Evolutionary conservation across 2,329 filamentous ascomycete species (phyloP), one percentile per base, ranked within the genome.

Genomic region (Colletotrichum acutatum): DNA sequence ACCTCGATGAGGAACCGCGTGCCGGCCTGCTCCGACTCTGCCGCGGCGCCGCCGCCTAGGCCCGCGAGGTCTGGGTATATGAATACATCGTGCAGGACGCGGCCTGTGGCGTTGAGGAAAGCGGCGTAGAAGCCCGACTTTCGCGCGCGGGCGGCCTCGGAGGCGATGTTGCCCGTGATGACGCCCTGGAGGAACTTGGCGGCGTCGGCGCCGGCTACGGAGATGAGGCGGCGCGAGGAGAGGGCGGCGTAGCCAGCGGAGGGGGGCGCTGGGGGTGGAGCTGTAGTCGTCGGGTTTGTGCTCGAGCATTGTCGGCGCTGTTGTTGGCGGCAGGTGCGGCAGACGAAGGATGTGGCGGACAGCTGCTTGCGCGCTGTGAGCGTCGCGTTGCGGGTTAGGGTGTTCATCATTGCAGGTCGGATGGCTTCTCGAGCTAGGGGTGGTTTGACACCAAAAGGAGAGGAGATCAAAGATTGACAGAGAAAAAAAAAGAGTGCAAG

Each of bases 41-140:
- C 59, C 76, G 76, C 74, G 9, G 16, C 78, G 66, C 76, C 77
- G 24, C 77, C 77, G 56, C 66, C 71, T 16, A 78, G 57, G 26
- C 77, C 77, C 59, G 82, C 78, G 58, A 83, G 78, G 75, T 90
- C 84, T 0, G 91, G 92, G 85, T 98, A 98, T 60, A 99, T 87
- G 82, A 98, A 97, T 65, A 95, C 93, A 83, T 99, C 97, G 84
- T 96, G 90, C 56, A 98, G 85, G 11, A 99, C 89, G 70, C 95
- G 90, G 54, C 97, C 97, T 73, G 91, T 90, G 8, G 96, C 94
- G 76, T 93, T 97, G 54, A 99, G 87, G 78, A 99, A 98, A 0
- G 92, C 94, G 7, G 93, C 88, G 83, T 97, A 98, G 81, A 93
- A 91, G 4, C 91, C 92, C 0, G 84, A 83, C 4, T 76, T 78